Conservation (phyloP, 1,139 yeast species). For the Suhomyces bribrorum region DNA sequence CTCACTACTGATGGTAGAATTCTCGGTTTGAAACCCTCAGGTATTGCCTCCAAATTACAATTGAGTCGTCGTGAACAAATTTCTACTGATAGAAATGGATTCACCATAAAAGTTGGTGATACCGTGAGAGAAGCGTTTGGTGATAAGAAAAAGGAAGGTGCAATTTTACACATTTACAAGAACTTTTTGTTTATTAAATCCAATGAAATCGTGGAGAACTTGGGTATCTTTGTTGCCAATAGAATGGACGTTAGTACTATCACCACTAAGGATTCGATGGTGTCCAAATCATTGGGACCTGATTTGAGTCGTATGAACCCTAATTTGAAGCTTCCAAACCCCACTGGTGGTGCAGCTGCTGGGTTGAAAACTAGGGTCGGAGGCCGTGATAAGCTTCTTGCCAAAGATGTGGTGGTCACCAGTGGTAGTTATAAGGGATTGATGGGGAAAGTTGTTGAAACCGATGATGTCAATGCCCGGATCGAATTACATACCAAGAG, state of each 20-base stretch:
- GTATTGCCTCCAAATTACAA: slow-evolving; percentile 74
- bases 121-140: slow-evolving; percentile 81
- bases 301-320: slow-evolving; percentile 89
- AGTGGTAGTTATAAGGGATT: slow-evolving; percentile 94
- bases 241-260: slow-evolving; percentile 78
- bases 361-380: slow-evolving; percentile 57
- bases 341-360: slow-evolving; percentile 40
- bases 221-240: slow-evolving; percentile 86
- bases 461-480: slow-evolving; percentile 87
- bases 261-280: slow-evolving; percentile 75
- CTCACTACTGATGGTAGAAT: slow-evolving; percentile 82
- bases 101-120: slow-evolving; percentile 85
- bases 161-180: slow-evolving; percentile 81
- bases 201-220: slow-evolving; percentile 75
- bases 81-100: slow-evolving; percentile 85
- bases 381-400: slow-evolving; percentile 79
- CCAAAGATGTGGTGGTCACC: slow-evolving; percentile 82
- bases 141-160: slow-evolving; percentile 74
- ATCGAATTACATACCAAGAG: slow-evolving; percentile 92
- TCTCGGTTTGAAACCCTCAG: slow-evolving; percentile 69
- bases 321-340: slow-evolving; percentile 50
- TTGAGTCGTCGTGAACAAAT: slow-evolving; percentile 68
- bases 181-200: slow-evolving; percentile 77
- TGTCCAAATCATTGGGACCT: slow-evolving; percentile 56
- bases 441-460: slow-evolving; percentile 90